phyloP scores from a whole-genome alignment of 2,329 filamentous ascomycete genomes.

The Arthroderma sp. region DNA sequence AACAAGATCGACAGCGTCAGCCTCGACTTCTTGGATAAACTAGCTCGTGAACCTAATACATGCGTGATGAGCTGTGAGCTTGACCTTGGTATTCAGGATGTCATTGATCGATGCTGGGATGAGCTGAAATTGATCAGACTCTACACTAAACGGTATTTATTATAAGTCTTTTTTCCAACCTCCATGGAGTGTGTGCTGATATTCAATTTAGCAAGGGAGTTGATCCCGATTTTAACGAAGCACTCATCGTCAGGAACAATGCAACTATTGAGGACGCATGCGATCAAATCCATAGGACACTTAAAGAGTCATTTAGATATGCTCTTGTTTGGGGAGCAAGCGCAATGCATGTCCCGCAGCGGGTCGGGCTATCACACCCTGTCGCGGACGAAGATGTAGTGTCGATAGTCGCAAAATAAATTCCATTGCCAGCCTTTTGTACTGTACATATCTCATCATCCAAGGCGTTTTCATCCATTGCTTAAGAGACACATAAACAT shows the following conservation, averaged over 20 bases:
- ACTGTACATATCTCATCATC: too few species aligned
- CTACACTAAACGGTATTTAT: slow-evolving; percentile 64
- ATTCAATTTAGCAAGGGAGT: slow-evolving; percentile 58
- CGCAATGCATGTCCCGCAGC: slow-evolving; percentile 84
- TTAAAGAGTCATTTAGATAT: slow-evolving; percentile 99
- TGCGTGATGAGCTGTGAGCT: slow-evolving; percentile 97
- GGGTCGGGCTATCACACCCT: slow-evolving; percentile 71
- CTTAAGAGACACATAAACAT: too few species aligned
- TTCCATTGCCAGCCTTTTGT: too few species aligned
- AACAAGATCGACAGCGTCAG: slow-evolving; percentile 98
- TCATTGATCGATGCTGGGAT: slow-evolving; percentile 89
- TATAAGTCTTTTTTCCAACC: neutral
- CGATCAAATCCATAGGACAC: slow-evolving; percentile 78
- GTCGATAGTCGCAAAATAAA: slow-evolving; percentile 45
- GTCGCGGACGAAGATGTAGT: slow-evolving; percentile 61
- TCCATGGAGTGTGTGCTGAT: neutral
- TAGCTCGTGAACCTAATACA: slow-evolving; percentile 85
- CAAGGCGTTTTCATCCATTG: too few species aligned
- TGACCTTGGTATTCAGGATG: slow-evolving; percentile 82
- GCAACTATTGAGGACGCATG: slow-evolving; percentile 94
- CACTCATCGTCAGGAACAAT: slow-evolving; percentile 78
- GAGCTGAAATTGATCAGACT: slow-evolving; percentile 80
- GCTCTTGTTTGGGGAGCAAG: slow-evolving; percentile 96
- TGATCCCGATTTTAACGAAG: slow-evolving; percentile 81
- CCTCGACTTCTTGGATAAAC: slow-evolving; percentile 79